Evolutionary conservation across 2,329 filamentous ascomycete species (phyloP).

Genomic region (Ampelomyces quisqualis): DNA sequence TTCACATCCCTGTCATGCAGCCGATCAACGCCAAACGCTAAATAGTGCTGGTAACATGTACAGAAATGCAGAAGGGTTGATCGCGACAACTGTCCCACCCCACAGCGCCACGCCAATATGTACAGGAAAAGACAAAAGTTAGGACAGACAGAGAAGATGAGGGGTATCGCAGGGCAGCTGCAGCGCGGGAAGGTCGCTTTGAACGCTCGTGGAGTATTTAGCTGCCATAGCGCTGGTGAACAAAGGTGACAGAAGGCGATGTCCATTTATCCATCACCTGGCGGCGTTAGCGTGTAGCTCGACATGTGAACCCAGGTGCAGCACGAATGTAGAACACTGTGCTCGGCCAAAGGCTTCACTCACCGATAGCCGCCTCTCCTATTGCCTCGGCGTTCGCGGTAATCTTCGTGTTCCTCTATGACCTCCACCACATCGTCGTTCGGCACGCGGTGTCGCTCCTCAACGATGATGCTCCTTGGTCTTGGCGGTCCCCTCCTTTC

Average conservation of each 20-base stretch:
- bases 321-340: not conserved
- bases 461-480: conserved; percentile 47
- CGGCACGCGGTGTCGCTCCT: conserved; percentile 47
- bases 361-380: conserved; percentile 52
- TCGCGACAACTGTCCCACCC: not conserved
- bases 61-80: not conserved
- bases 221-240: not conserved
- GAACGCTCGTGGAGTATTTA: not conserved
- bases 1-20: not conserved
- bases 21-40: not conserved
- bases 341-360: conserved; percentile 33
- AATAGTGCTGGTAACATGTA: not conserved
- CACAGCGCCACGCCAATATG: conserved; percentile 3
- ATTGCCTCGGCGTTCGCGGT: conserved; percentile 41
- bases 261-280: not conserved
- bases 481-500: conserved; percentile 36
- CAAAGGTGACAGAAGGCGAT: not conserved
- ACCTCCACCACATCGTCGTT: conserved; percentile 60
- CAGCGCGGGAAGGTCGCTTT: not conserved
- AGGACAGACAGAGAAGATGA: conserved; percentile 1
- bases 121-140: not conserved
- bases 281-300: not conserved
- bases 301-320: not conserved
- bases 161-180: not conserved
- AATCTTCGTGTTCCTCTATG: conserved; percentile 56